Evolutionary conservation across 345 rosid species (phyloP).

Genomic region (Melastoma malabathricum): DNA sequence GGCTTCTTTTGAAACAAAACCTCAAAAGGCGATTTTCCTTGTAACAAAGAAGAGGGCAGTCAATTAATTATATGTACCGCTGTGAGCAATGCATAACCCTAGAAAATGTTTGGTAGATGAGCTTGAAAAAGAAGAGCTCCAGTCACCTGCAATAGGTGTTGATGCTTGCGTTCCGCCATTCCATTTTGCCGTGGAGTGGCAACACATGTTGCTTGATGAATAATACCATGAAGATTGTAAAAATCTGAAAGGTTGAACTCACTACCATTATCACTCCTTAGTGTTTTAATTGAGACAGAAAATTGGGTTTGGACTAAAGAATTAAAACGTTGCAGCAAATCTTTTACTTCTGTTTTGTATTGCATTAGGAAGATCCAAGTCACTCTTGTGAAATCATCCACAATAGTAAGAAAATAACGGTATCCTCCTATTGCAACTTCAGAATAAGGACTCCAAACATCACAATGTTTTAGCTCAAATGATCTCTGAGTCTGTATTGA

Average conservation of each 20-base stretch:
- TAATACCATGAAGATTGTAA: no score
- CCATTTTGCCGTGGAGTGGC: conserved; percentile 5
- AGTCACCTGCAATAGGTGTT: not conserved
- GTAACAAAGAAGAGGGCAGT: not conserved
- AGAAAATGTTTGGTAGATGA: not conserved
- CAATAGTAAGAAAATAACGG: no score
- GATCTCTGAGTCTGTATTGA: no score
- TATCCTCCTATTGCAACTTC: no score
- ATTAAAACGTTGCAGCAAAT: no score
- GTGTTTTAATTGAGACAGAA: not conserved
- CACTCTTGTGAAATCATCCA: no score
- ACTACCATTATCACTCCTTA: not conserved
- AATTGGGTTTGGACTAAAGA: not conserved
- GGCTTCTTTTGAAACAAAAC: not conserved
- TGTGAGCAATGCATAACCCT: not conserved
- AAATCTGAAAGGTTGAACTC: not conserved
- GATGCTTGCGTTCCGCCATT: not conserved
- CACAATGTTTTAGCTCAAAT: no score
- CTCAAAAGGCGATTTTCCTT: not conserved
- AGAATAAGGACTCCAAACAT: not conserved
- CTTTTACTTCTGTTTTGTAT: not conserved
- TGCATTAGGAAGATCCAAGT: not conserved
- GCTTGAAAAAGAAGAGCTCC: not conserved
- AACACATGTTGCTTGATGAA: not conserved
- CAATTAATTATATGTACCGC: not conserved